These are phyloP conservation scores for Calonectria montana DNA, from an alignment of 2,329 filamentous ascomycete species.

Conservation along the genomic window DNA sequence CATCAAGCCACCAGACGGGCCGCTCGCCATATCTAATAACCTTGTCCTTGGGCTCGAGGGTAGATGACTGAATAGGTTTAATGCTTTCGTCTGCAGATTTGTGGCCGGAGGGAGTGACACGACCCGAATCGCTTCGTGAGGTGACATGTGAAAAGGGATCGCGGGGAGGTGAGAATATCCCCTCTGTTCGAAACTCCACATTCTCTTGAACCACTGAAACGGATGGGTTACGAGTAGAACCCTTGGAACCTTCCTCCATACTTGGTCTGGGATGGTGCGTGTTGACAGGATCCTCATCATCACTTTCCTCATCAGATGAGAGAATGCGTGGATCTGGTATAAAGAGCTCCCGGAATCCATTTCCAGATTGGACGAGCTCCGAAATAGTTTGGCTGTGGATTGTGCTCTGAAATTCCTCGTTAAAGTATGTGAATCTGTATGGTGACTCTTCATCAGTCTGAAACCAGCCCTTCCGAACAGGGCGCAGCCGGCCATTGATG, in stretches of 20 bases:
- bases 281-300: constrained; percentile 59
- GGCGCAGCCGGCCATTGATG: constrained; percentile 88
- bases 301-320: constrained; percentile 78
- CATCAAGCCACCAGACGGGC: constrained; percentile 96
- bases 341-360: constrained; percentile 88
- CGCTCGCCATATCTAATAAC: constrained; percentile 77
- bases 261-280: constrained; percentile 40
- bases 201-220: constrained; percentile 46
- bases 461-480: constrained; percentile 85
- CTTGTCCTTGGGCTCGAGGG: constrained; percentile 49
- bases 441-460: constrained; percentile 89
- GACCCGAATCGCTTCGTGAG: constrained; percentile 53
- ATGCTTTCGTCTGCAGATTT: constrained; percentile 50
- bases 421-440: constrained; percentile 98
- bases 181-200: constrained; percentile 31
- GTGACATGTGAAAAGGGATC: constrained; percentile 45
- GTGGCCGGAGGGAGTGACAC: constrained; percentile 59
- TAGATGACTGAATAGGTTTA: constrained; percentile 31
- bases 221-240: constrained; percentile 60
- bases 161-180: constrained; percentile 45
- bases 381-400: constrained; percentile 97
- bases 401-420: constrained; percentile 94
- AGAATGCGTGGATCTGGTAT: constrained; percentile 85
- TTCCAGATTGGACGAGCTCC: constrained; percentile 87
- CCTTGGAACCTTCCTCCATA: constrained; percentile 55